Evolutionary conservation across 352 stramenopile genomes (phyloP), one percentile per base, ranked within the genome.

Genomic region (Globisporangium spiculum): DNA sequence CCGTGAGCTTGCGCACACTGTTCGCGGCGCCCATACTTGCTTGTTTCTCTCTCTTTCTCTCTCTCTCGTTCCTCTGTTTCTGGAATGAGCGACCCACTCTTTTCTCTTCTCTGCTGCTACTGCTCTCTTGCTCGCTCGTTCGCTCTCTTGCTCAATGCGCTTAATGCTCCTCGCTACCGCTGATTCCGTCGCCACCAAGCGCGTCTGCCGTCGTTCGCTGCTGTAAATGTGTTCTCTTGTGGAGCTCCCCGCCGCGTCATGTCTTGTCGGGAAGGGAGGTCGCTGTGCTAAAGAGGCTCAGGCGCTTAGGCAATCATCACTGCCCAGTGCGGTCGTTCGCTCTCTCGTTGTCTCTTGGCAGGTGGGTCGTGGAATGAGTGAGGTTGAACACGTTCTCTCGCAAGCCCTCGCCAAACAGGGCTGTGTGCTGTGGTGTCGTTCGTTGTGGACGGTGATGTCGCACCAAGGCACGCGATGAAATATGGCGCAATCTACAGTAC

Each of bases 1-100:
- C 75, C 67, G 85, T 92, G 69, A 93, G 84, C 69, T 91, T 91
- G 65, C 83, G 79, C 63, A 90, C 84, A 69, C 85, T 95, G 69
- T 88, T 93, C 62, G 77, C 82, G 22, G 87, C 87, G 34, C 87
- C 87, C 87, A 95, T 95, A 66, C 38, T 74, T 62, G 36, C 18
- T 73, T 63, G 22, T 5, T 59, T 16, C 32, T 46, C 32, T 36
- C 32, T 36, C 32, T 41, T n/a, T 67, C 30, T 55, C 22, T 68
- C 9, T 63, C 52, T 41, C 27, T 67, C 27, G 66, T 46, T 5
- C 30, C 24, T 9, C 32, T 9, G 60, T 63, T 34, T 70, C 5
- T 44, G 18, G 6, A 52, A 24, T 4, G 44, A 24, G 12, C 7
- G 44, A 24, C 3, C 38, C 38, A 46, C 38, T 46, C 38, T n/a